A percentile compares a stretch with the other conserved stretches of the same genome.
phyloP scores from a whole-genome alignment of 164 flowering plant genomes.

The grape (Vitis vinifera) region DNA sequence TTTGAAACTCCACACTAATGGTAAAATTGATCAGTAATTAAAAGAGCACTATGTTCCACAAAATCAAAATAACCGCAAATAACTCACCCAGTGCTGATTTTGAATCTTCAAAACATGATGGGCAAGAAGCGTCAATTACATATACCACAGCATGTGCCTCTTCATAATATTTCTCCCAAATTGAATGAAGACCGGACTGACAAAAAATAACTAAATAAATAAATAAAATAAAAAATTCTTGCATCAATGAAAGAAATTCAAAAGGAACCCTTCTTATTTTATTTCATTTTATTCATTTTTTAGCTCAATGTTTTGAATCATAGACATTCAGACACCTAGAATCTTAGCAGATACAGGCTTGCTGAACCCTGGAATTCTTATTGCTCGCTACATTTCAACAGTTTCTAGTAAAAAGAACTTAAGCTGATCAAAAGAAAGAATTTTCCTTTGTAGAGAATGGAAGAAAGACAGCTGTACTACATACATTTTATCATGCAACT shows the following conservation, averaged over 20 bases:
- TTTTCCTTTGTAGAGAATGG: too few species aligned
- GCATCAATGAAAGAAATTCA: neutral
- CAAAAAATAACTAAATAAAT: neutral
- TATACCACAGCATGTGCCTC: slow-evolving; percentile 95
- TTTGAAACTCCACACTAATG: neutral
- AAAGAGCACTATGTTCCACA: neutral
- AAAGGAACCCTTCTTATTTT: neutral
- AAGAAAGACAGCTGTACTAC: too few species aligned
- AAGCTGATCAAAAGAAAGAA: too few species aligned
- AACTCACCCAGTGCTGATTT: slow-evolving; percentile 89
- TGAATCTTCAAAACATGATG: slow-evolving; percentile 95
- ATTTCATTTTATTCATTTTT: too few species aligned
- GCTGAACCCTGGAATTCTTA: too few species aligned
- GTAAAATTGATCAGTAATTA: neutral
- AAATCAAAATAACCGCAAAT: slow-evolving; percentile 1
- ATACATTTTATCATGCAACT: too few species aligned
- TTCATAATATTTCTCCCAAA: slow-evolving; percentile 99
- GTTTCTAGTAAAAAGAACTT: too few species aligned
- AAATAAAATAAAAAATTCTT: slow-evolving; percentile 4
- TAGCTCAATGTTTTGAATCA: too few species aligned
- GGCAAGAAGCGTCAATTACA: slow-evolving; percentile 91
- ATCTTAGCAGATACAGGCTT: too few species aligned
- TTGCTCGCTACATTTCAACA: too few species aligned
- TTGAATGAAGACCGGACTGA: slow-evolving; percentile 93
- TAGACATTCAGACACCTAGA: too few species aligned